Evolutionary conservation across 163 green algal genomes (phyloP), one percentile per base, ranked within the genome.

Genomic region (Chloromonas sp.): DNA sequence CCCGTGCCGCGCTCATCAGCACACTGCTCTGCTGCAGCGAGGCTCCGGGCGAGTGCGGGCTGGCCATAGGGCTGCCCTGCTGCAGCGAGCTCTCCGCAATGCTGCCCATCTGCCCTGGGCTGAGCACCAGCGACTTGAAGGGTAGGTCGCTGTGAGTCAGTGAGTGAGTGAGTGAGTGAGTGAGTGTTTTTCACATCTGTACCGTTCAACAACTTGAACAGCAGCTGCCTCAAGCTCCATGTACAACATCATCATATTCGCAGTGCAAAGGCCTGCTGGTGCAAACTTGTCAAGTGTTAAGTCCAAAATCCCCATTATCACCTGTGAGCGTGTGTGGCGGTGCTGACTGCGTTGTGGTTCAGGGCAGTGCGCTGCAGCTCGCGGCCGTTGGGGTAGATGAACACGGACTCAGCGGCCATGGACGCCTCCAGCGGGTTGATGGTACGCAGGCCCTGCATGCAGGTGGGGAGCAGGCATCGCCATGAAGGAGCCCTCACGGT

Each of bases 401-500:
- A 87, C 3, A 90, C 84, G 8, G 77, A 86, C 83, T 90, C 87
- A 2, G 84, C 87, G 3, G 87, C 87, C 85, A 90, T 84, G 83
- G 87, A 90, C 0, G 87, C 85, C 14, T 90, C 87, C 70, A 90
- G 80, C 1, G 87, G 87, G 83, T 90, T 90, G 58, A 88, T 76
- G 1, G 85, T 84, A 62, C 87, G 85, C 71, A 90, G 59, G 60
- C 87, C 87, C 84, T 71, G 60, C 59, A 36, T 78, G 58, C 61
- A 2, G 15, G 62, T 3, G 60, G 61, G 66, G 66, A 76, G 66
- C 8, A 76, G 66, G 66, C 36, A 36, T 36, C 36, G 36, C 36
- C 36, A 36, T 36, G 36, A 36, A 36, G 36, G 36, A 36, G 36
- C 36, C 36, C 36, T 36, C 36, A 36, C 36, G 36, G 36, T 36